phyloP scores from a whole-genome alignment of 345 rosid genomes.

The Erysimum cheiranthoides region DNA sequence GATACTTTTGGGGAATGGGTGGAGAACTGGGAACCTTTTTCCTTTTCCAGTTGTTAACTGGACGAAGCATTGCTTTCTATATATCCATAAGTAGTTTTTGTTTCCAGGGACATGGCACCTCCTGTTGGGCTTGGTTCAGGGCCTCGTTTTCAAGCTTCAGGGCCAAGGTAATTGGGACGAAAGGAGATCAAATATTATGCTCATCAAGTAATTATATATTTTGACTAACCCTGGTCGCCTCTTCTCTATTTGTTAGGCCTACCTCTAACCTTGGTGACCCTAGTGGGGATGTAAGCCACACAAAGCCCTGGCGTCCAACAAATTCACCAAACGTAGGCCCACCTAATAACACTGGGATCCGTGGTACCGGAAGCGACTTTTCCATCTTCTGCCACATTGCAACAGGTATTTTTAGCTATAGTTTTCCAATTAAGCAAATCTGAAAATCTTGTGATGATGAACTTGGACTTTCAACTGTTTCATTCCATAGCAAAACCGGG shows the following conservation, averaged over 20 bases:
- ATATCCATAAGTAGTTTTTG: conserved; percentile 24
- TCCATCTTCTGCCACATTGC: conserved; percentile 56
- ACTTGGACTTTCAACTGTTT: conserved; percentile 20
- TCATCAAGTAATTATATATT: conserved; percentile 32
- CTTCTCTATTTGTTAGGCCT: conserved; percentile 54
- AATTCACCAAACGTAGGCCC: conserved; percentile 66
- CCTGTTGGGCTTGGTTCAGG: conserved; percentile 72
- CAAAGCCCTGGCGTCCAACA: conserved; percentile 71
- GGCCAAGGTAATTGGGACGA: conserved; percentile 58
- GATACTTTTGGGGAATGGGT: conserved; percentile 18
- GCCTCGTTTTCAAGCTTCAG: conserved; percentile 74
- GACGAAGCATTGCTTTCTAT: conserved; percentile 13
- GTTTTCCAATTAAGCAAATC: conserved; percentile 2
- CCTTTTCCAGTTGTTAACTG: conserved; percentile 35
- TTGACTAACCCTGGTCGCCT: conserved; percentile 13
- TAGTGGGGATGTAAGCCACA: conserved; percentile 54
- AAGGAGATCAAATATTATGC: conserved; percentile 24
- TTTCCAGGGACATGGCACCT: conserved; percentile 64
- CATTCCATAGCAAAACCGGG: conserved; percentile 50
- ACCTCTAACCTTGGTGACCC: conserved; percentile 58
- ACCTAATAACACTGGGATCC: conserved; percentile 55
- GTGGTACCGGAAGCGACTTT: conserved; percentile 59
- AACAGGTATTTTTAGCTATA: conserved; percentile 54
- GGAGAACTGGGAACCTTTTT: conserved; percentile 16
- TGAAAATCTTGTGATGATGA: conserved; percentile 19